Conservation (phyloP, 1,284 basidiomycete genomes). For the Ustilago cynodontis region DNA sequence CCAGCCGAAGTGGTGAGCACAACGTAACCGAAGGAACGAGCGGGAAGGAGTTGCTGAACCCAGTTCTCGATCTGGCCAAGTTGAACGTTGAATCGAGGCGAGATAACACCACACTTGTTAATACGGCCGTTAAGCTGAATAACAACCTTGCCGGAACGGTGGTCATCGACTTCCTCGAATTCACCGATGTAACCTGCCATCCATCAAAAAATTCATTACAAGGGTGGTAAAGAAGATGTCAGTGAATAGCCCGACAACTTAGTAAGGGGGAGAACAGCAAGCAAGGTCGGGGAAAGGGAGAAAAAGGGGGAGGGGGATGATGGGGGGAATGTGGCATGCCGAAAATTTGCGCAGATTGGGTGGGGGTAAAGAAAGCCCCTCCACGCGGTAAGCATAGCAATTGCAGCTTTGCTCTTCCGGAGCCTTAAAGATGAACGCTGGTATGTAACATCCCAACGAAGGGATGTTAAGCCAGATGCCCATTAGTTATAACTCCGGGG, state of each 20-base stretch:
- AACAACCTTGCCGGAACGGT: constrained; percentile 98
- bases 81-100: constrained; percentile 96
- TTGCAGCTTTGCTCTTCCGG: constrained; percentile 63
- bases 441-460: constrained; percentile 20
- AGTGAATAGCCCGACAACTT: not conserved
- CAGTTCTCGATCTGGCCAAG: constrained; percentile 91
- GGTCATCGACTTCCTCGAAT: constrained; percentile 99
- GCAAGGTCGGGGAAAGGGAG: not conserved
- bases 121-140: constrained; percentile 97
- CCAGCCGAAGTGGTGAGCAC: constrained; percentile 97
- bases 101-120: constrained; percentile 98
- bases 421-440: constrained; percentile 69
- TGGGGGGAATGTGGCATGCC: constrained; percentile 47
- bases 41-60: constrained; percentile 72
- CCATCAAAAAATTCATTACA: not conserved
- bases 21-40: constrained; percentile 93
- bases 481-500: constrained; percentile 69
- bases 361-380: constrained; percentile 16
- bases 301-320: not conserved
- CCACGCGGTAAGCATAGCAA: constrained; percentile 58
- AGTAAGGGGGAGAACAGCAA: not conserved
- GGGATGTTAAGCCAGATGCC: constrained; percentile 49
- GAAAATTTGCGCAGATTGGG: constrained; percentile 54
- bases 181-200: constrained; percentile 95
- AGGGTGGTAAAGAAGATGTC: not conserved